Base-by-base conservation (phyloP, 768 basidiomycete genomes). In the Hygrophorus pudorinus region DNA sequence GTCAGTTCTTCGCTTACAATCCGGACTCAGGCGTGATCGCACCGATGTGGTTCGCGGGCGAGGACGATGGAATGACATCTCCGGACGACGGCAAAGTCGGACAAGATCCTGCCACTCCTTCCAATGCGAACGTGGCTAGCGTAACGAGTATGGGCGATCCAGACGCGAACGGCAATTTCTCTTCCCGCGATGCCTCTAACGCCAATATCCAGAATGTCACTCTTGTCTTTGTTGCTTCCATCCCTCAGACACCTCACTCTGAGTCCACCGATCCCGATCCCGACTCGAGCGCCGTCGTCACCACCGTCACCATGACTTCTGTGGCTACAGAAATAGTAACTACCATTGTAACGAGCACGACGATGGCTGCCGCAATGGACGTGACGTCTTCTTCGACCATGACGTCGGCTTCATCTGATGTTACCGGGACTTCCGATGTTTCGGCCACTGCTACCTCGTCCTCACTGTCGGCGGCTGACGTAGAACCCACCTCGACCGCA, bases 1-100 rank as follows among this genome's bases (percentile, higher is more conserved):
- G 73, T 49, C 84, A 88, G 57, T 50, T 64, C 4, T 88, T 86
- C 58, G 58, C 69, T 27, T 85, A 74, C 56, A 63, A 80, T 50
- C 54, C 61, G 11, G 47, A 44, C 0, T 72, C 68, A 9, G 72
- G 75, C 5, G 60, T 62, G 16, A 55, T 88, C 44, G 63, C 60
- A 20, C 85, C 85, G 2, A 71, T 76, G 52, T 75, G 73, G 68
- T 55, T 56, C 46, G 33, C 53, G 32, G 49, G 54, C 13, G 51
- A 56, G 17, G 55, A 61, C 31, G 56, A 67, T 21, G 58, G 55
- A 17, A 52, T 48, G 32, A 49, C 45, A 8, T 51, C 53, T 13
- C 34, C 48, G 20, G 48, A 39, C 2, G 46, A 36, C 1, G 28
- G 18, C 17, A 42, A 40, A 10, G 36, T 30, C 16, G 12, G 34